Evolutionary conservation across 495 filamentous ascomycete species (phyloP).

Genomic region (Penicillium waksmanii): DNA sequence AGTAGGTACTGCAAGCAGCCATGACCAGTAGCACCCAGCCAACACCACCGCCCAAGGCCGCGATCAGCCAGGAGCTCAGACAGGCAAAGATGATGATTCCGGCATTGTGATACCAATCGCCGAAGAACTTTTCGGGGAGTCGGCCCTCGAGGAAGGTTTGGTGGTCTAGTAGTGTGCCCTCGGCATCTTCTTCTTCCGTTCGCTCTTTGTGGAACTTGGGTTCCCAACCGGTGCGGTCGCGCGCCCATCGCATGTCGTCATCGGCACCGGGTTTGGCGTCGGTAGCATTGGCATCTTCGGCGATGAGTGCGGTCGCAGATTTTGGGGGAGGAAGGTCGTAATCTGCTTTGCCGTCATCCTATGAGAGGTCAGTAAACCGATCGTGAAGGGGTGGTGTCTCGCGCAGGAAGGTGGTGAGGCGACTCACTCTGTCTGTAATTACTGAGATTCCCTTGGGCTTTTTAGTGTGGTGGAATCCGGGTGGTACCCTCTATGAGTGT

Average conservation of each 20-base stretch:
- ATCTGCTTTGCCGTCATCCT: constrained; percentile 69
- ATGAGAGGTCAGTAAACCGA: constrained; percentile 7
- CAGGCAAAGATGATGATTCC: constrained; percentile 91
- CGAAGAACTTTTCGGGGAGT: constrained; percentile 88
- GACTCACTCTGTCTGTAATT: constrained; percentile 68
- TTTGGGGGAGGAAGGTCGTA: constrained; percentile 80
- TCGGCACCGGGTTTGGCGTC: constrained; percentile 44
- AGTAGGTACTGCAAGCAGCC: constrained; percentile 91
- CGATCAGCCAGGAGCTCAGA: constrained; percentile 86
- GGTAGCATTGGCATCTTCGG: constrained; percentile 48
- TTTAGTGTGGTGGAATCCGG: constrained; percentile 64
- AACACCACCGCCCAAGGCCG: constrained; percentile 85
- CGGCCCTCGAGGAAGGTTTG: constrained; percentile 83
- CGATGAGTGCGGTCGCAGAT: constrained; percentile 64
- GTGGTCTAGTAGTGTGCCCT: constrained; percentile 78
- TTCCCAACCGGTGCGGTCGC: constrained; percentile 80
- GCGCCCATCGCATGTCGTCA: constrained; percentile 68
- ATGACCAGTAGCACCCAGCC: constrained; percentile 93
- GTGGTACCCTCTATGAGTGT: constrained; percentile 53
- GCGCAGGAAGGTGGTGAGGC: constrained; percentile 1
- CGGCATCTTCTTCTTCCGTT: constrained; percentile 53
- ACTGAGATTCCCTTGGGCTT: constrained; percentile 71
- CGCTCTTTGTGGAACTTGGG: constrained; percentile 72
- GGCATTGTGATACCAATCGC: constrained; percentile 98
- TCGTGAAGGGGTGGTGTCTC: neutral